phyloP scores from a whole-genome alignment of 73 alveolate genomes.

The Symbiodinium natans region DNA sequence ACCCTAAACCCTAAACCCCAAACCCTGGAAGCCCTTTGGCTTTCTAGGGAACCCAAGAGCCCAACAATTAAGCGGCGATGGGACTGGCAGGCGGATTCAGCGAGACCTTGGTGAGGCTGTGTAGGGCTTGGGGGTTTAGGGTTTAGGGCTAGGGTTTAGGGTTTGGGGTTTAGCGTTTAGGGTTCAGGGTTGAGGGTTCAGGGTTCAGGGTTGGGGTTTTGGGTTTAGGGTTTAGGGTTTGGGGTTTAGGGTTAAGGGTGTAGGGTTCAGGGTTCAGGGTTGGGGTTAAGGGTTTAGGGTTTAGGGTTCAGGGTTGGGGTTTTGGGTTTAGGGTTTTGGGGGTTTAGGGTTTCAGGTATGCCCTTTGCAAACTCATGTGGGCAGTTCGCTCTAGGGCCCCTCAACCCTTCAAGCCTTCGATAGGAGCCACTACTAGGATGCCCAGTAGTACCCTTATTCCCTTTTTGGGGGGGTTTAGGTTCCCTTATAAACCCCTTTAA shows the following conservation, averaged over 20 bases:
- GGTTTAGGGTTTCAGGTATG: background rate
- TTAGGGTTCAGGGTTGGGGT: background rate
- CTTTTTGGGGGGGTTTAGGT: too few relatives aligned
- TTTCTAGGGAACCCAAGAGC: too few relatives aligned
- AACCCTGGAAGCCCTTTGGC: too few relatives aligned
- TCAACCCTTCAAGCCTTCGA: too few relatives aligned
- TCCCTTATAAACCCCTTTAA: too few relatives aligned
- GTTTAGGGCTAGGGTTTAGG: background rate
- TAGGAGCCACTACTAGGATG: too few relatives aligned
- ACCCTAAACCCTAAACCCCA: too few relatives aligned
- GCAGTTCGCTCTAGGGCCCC: too few relatives aligned
- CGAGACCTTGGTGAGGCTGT: background rate
- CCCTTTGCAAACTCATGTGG: background rate
- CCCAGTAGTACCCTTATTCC: too few relatives aligned
- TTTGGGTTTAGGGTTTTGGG: background rate
- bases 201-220: background rate
- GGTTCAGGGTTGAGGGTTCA: background rate
- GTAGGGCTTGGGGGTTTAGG: background rate
- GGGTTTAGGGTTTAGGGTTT: background rate
- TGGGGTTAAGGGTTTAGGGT: background rate
- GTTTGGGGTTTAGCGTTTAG: background rate
- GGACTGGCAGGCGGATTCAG: background rate
- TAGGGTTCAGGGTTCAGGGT: background rate
- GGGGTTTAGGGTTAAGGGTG: background rate
- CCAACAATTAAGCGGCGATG: too few relatives aligned